phyloP scores from a whole-genome alignment of 2,329 filamentous ascomycete genomes.

The Penicillium fuscoglaucum region DNA sequence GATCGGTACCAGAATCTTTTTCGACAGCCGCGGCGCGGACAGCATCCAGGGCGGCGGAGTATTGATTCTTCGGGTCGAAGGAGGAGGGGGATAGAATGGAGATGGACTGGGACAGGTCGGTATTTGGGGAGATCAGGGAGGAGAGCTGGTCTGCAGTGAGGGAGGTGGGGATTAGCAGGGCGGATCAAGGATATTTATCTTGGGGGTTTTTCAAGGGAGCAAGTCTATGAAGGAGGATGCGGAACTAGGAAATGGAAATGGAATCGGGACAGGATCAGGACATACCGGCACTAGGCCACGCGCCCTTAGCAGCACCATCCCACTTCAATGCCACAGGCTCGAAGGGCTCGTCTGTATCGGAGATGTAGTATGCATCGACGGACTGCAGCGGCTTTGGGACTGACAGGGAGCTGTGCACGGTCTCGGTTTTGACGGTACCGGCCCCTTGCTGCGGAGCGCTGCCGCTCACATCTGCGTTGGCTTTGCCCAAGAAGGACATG shows the following conservation, averaged over 20 bases:
- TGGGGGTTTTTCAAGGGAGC: not conserved
- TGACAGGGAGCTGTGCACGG: conserved; percentile 50
- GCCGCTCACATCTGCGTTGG: conserved; percentile 65
- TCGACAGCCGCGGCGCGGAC: conserved; percentile 53
- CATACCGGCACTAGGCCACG: conserved; percentile 40
- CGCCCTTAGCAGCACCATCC: conserved; percentile 35
- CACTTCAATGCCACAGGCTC: conserved; percentile 70
- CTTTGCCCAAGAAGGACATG: conserved; percentile 80
- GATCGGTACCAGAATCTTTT: conserved; percentile 21
- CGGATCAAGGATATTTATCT: not conserved
- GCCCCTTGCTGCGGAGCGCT: conserved; percentile 26
- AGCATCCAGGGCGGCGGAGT: conserved; percentile 54
- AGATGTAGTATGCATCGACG: conserved; percentile 67
- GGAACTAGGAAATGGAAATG: not conserved
- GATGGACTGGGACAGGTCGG: conserved; percentile 44
- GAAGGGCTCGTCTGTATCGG: conserved; percentile 85
- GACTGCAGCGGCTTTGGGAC: conserved; percentile 62
- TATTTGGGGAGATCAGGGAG: conserved; percentile 54
- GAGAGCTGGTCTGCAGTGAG: conserved; percentile 64
- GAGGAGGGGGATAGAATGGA: conserved; percentile 66
- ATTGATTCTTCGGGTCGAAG: conserved; percentile 73
- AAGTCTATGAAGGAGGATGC: not conserved
- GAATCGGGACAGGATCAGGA: not conserved
- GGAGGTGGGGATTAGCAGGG: conserved; percentile 11
- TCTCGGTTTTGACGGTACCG: conserved; percentile 34